Evolutionary conservation across 306 rosid genomes (phyloP).

Genomic region (Begonia fuchsioides): DNA sequence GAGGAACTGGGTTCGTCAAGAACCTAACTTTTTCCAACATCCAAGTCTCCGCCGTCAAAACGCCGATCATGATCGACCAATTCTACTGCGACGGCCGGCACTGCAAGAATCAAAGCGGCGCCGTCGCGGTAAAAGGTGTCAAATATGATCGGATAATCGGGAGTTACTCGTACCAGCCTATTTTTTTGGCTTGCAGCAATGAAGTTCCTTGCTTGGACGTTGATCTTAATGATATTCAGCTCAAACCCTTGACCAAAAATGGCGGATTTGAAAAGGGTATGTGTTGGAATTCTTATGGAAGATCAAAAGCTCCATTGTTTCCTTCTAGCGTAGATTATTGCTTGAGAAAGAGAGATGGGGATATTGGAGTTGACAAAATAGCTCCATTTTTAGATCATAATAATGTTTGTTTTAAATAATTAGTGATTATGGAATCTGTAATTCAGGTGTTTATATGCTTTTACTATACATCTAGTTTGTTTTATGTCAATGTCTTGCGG

Average conservation of each 20-base stretch:
- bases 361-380: no score
- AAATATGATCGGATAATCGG: slow-evolving; percentile 49
- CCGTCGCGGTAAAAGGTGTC: slow-evolving; percentile 47
- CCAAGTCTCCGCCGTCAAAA: slow-evolving; percentile 49
- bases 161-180: slow-evolving; percentile 40
- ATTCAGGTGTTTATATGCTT: no score
- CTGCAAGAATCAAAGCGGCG: slow-evolving; percentile 64
- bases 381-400: no score
- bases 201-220: slow-evolving; percentile 65
- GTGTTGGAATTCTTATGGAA: slow-evolving; percentile 73
- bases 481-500: no score
- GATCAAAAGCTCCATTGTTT: slow-evolving; percentile 38
- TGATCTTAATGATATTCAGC: slow-evolving; percentile 48
- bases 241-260: slow-evolving; percentile 29
- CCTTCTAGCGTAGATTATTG: slow-evolving; percentile 74
- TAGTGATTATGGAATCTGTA: no score
- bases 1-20: slow-evolving; percentile 80
- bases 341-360: slow-evolving; percentile 23
- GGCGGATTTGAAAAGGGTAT: slow-evolving; percentile 26
- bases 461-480: no score
- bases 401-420: no score
- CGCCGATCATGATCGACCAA: slow-evolving; percentile 71
- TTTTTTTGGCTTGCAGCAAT: slow-evolving; percentile 72
- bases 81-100: slow-evolving; percentile 65
- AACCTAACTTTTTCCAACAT: slow-evolving; percentile 76